phyloP scores from a whole-genome alignment of 768 basidiomycete species.

The Auriscalpium vulgare region DNA sequence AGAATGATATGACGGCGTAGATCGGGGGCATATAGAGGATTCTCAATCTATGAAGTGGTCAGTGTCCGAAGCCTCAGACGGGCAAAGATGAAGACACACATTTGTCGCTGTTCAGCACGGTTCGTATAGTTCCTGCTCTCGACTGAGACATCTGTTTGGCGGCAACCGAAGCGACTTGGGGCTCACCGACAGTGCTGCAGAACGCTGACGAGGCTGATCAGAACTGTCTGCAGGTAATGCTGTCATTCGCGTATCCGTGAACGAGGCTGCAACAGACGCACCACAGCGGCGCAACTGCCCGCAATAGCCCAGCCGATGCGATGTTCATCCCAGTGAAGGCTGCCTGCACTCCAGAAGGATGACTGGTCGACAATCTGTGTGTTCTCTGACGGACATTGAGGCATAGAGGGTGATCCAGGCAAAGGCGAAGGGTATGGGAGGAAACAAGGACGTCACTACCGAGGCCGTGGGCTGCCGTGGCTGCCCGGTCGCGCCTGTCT shows the following conservation, averaged over 20 bases:
- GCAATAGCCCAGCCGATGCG: constrained; percentile 70
- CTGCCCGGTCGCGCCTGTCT: too few relatives aligned
- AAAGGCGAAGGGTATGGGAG: too few relatives aligned
- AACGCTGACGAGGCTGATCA: constrained; percentile 51
- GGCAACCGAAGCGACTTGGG: background rate
- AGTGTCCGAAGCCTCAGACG: background rate
- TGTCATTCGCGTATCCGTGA: too few relatives aligned
- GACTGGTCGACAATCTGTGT: constrained; percentile 44
- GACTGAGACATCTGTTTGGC: background rate
- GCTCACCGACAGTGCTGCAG: constrained; percentile 57
- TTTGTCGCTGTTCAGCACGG: constrained; percentile 68
- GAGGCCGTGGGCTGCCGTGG: too few relatives aligned
- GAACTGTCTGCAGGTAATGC: constrained; percentile 37
- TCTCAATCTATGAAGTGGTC: constrained; percentile 43
- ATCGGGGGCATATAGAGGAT: constrained; percentile 81
- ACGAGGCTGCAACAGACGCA: constrained; percentile 24
- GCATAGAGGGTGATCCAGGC: too few relatives aligned
- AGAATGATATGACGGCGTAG: constrained; percentile 77
- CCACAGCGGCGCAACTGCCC: constrained; percentile 49
- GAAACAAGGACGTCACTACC: too few relatives aligned
- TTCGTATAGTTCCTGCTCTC: constrained; percentile 62
- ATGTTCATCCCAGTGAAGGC: constrained; percentile 52
- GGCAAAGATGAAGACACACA: constrained; percentile 34
- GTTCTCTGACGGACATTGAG: constrained; percentile 45
- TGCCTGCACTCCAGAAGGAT: constrained; percentile 50